Evolutionary conservation across 2,329 filamentous ascomycete genomes (phyloP).

Genomic region (Ceratocystis cacaofunesta): DNA sequence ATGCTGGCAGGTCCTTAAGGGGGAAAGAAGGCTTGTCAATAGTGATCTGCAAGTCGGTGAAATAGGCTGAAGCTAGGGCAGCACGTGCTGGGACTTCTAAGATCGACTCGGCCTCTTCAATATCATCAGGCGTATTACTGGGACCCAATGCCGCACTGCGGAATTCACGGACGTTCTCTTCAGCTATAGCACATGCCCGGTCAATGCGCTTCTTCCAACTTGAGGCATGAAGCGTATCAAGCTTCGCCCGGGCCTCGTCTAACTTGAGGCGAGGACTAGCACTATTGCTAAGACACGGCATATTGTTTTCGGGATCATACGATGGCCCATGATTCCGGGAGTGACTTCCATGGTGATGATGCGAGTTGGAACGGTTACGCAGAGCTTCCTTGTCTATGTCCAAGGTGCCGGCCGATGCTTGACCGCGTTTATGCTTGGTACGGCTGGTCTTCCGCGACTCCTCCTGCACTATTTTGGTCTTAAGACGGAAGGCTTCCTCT

Average conservation of each 20-base stretch:
- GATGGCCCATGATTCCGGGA: slow-evolving; percentile 42
- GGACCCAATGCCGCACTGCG: slow-evolving; percentile 68
- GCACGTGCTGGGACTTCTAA: slow-evolving; percentile 75
- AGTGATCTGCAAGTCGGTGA: slow-evolving; percentile 71
- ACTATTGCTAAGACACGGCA: slow-evolving; percentile 24
- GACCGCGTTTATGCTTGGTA: slow-evolving; percentile 29
- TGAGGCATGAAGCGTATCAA: slow-evolving; percentile 69
- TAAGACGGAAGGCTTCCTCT: slow-evolving; percentile 78
- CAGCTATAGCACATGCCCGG: slow-evolving; percentile 52
- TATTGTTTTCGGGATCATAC: slow-evolving; percentile 68
- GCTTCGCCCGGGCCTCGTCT: slow-evolving; percentile 57
- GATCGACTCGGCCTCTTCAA: slow-evolving; percentile 71
- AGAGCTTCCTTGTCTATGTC: slow-evolving; percentile 19
- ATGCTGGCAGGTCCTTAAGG: slow-evolving; percentile 63
- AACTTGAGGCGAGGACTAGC: slow-evolving; percentile 32
- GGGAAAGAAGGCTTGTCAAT: slow-evolving; percentile 92
- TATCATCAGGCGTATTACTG: slow-evolving; percentile 65
- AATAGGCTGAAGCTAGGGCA: slow-evolving; percentile 61
- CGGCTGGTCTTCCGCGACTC: slow-evolving; percentile 43
- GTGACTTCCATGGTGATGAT: slow-evolving; percentile 18
- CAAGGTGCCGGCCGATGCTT: slow-evolving; percentile 3
- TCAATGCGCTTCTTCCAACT: slow-evolving; percentile 91
- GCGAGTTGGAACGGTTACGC: slow-evolving; percentile 34
- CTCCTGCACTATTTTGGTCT: slow-evolving; percentile 69
- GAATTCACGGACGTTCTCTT: slow-evolving; percentile 61